A percentile compares a stretch with the other conserved stretches of the same genome.
These are phyloP conservation scores for Rhodotorula glutinis DNA, from an alignment of 1,284 basidiomycete species.

Conservation along the genomic window DNA sequence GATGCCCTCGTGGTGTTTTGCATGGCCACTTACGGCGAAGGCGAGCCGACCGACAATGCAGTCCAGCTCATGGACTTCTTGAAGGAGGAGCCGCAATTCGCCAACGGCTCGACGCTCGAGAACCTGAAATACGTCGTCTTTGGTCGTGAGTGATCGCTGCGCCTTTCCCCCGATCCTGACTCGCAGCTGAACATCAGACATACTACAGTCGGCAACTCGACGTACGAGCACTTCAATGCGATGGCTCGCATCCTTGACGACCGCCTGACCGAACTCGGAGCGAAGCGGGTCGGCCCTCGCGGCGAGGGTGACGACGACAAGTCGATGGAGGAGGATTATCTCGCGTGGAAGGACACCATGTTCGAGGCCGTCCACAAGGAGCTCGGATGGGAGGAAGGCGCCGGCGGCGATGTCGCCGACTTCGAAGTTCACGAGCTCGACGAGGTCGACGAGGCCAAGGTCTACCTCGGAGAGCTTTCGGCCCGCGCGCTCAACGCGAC, in stretches of 20 bases:
- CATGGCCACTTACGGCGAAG: constrained; percentile 97
- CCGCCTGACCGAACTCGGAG: constrained; percentile 74
- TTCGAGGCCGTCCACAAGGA: constrained; percentile 79
- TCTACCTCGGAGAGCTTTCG: constrained; percentile 78
- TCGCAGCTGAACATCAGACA: background rate
- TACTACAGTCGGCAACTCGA: constrained; percentile 36
- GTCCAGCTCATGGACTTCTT: constrained; percentile 90
- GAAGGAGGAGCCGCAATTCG: constrained; percentile 78
- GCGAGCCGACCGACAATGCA: constrained; percentile 96
- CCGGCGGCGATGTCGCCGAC: constrained; percentile 91
- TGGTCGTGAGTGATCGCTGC: constrained; percentile 52
- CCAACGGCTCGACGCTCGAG: constrained; percentile 71
- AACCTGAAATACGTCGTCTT: constrained; percentile 95
- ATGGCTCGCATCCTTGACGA: constrained; percentile 78
- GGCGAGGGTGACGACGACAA: constrained; percentile 99
- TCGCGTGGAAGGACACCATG: constrained; percentile 99
- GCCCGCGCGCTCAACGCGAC: constrained; percentile 82
- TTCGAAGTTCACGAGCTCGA: constrained; percentile 80
- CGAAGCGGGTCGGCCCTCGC: constrained; percentile 76
- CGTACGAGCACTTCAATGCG: constrained; percentile 89
- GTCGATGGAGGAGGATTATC: constrained; percentile 99
- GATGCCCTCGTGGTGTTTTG: constrained; percentile 87
- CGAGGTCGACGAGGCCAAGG: constrained; percentile 65
- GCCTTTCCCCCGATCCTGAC: background rate
- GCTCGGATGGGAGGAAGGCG: constrained; percentile 90